Conservation (phyloP, 2,329 filamentous ascomycete species). For the Macrophomina tecta region DNA sequence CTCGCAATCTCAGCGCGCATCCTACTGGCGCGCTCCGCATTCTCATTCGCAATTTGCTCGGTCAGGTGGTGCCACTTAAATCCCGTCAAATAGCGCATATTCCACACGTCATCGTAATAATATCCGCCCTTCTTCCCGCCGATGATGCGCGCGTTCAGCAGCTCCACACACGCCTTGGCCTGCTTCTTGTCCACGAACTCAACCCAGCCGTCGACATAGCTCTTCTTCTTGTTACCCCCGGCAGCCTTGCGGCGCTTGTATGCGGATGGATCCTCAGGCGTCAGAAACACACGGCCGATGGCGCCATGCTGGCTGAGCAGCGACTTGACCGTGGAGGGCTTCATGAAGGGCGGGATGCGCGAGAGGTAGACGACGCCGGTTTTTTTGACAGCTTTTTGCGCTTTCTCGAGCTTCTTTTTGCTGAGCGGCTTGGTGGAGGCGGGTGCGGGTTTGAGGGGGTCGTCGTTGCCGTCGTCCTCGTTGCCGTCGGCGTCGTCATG, state of each 20-base stretch:
- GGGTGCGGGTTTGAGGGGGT: constrained; percentile 5
- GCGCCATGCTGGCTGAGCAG: constrained; percentile 76
- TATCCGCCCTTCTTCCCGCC: constrained; percentile 84
- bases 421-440: constrained; percentile 31
- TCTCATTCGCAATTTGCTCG: constrained; percentile 80
- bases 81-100: constrained; percentile 77
- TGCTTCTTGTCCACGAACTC: constrained; percentile 79
- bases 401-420: constrained; percentile 63
- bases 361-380: constrained; percentile 86
- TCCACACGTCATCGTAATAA: constrained; percentile 89
- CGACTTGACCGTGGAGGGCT: constrained; percentile 76
- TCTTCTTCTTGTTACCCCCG: constrained; percentile 83
- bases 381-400: constrained; percentile 70
- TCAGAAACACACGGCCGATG: constrained; percentile 79
- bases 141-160: constrained; percentile 77
- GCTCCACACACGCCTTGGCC: constrained; percentile 76
- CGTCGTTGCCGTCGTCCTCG: constrained; percentile 27
- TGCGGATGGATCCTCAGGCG: constrained; percentile 72
- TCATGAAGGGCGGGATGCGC: constrained; percentile 87
- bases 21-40: constrained; percentile 76
- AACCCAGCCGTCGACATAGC: constrained; percentile 86
- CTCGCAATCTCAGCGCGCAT: constrained; percentile 79
- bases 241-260: constrained; percentile 71
- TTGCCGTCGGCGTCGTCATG: constrained; percentile 39
- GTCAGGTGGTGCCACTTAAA: constrained; percentile 80